These are phyloP conservation scores for Holtermannia corniformis DNA, from an alignment of 768 basidiomycete species.

Conservation along the genomic window DNA sequence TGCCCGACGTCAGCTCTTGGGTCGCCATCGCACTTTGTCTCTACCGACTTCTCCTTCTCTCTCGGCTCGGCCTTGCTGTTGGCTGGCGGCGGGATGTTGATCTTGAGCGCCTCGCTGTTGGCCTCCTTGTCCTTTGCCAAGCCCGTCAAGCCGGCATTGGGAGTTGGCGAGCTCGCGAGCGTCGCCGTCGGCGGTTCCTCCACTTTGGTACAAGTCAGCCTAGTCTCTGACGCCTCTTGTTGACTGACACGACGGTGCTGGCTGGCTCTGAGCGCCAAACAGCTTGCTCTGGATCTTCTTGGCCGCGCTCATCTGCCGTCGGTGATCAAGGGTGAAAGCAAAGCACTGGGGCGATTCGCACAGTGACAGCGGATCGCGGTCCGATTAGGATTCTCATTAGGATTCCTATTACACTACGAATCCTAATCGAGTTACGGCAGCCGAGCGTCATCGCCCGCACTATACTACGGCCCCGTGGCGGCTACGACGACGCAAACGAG, in stretches of 20 bases:
- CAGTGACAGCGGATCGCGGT: too few species aligned
- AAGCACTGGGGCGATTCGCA: too few species aligned
- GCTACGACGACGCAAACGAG: slow-evolving; percentile 29
- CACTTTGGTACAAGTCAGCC: slow-evolving; percentile 5
- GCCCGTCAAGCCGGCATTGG: not conserved
- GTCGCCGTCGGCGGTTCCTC: slow-evolving; percentile 15
- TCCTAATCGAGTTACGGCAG: too few species aligned
- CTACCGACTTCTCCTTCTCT: slow-evolving; percentile 35
- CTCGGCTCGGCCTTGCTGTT: slow-evolving; percentile 11
- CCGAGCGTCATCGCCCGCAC: too few species aligned
- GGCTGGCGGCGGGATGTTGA: slow-evolving; percentile 30
- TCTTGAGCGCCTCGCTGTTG: slow-evolving; percentile 24
- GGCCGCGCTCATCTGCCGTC: slow-evolving; percentile 49
- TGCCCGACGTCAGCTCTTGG: not conserved
- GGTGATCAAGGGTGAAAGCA: too few species aligned
- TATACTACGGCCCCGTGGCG: too few species aligned
- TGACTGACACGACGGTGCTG: too few species aligned
- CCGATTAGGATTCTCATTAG: too few species aligned
- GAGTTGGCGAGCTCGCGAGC: not conserved
- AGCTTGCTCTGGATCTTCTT: slow-evolving; percentile 67
- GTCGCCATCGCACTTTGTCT: not conserved
- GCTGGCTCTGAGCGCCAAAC: slow-evolving; percentile 46
- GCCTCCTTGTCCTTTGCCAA: not conserved
- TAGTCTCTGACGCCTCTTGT: slow-evolving; percentile 15
- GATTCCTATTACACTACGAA: too few species aligned